Base-by-base conservation (phyloP, 495 filamentous ascomycete genomes). In the Aspergillus saccharolyticus region DNA sequence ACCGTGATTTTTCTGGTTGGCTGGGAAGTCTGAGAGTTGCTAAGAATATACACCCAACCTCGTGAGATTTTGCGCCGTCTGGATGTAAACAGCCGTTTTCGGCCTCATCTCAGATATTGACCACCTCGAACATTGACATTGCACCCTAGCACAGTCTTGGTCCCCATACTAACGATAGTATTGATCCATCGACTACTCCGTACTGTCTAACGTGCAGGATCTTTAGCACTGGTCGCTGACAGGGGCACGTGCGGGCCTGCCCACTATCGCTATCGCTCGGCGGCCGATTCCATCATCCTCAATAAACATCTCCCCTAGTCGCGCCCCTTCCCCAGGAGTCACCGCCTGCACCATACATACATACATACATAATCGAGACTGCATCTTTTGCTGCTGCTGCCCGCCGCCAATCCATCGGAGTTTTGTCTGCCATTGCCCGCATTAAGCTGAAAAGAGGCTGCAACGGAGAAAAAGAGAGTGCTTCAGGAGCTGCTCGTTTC, bases 1-100 rank as follows among this genome's bases (percentile, higher is more conserved):
- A 66, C 66, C 63, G 59, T 57, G 59, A 39, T 65, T 68, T 68
- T 62, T 42, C 14, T 54, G 24, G 16, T 50, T 18, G 24, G 47
- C 46, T 21, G 46, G 24, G 15, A 10, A 12, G 21, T 20, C 14
- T 39, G 7, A 25, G 51, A 48, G 20, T 53, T 33, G 21, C 54
- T 15, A 44, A 53, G 18, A 48, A 53, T 65, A 55, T 55, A 57
- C 55, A 55, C 60, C 60, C 63, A 65, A 45, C 63, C 63, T 60
- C 58, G 44, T 42, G 14, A 50, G 21, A 30, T 50, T 50, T 30
- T 28, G 22, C 24, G 20, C 22, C 16, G 9, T 16, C 22, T 28
- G 10, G 22, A 24, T 17, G 22, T 50, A 50, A 50, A 30, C n/a
- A 28, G 24, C 47, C n/a, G 21, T 17, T 50, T 50, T 8, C 25